Conservation (phyloP, 495 filamentous ascomycete genomes). For the Neurospora terricola region DNA sequence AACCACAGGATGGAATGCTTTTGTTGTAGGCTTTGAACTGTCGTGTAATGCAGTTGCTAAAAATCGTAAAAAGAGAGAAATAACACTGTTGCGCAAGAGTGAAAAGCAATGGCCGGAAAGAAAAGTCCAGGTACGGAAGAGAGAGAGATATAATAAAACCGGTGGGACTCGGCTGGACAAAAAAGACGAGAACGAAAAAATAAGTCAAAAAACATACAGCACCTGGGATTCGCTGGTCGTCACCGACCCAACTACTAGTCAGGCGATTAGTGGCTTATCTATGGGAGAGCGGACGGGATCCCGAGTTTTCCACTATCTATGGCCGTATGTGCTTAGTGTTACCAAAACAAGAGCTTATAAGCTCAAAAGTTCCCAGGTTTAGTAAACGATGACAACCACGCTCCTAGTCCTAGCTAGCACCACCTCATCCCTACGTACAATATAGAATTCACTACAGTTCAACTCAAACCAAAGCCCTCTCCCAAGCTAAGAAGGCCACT, state of each 20-base stretch:
- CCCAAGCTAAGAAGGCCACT: neutral
- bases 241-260: constrained; percentile 38
- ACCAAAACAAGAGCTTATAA: too few relatives aligned
- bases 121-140: neutral
- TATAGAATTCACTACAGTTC: neutral
- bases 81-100: neutral
- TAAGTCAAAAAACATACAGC: constrained; percentile 28
- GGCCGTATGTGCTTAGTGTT: constrained; percentile 11
- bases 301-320: constrained; percentile 34
- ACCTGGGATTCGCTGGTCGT: constrained; percentile 32
- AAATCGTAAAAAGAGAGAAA: too few relatives aligned
- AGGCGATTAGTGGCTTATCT: constrained; percentile 12
- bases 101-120: neutral
- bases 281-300: constrained; percentile 44
- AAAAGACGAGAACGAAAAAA: neutral
- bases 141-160: neutral
- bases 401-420: too few relatives aligned
- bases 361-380: too few relatives aligned
- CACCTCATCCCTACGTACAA: neutral
- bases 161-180: neutral
- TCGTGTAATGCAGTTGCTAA: too few relatives aligned
- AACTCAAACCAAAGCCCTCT: neutral
- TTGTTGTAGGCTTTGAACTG: too few relatives aligned
- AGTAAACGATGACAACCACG: too few relatives aligned
- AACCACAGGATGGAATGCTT: too few relatives aligned